Conservation (phyloP, 176 grass and related monocot genomes). For the Dendrocalamus sinicus region DNA sequence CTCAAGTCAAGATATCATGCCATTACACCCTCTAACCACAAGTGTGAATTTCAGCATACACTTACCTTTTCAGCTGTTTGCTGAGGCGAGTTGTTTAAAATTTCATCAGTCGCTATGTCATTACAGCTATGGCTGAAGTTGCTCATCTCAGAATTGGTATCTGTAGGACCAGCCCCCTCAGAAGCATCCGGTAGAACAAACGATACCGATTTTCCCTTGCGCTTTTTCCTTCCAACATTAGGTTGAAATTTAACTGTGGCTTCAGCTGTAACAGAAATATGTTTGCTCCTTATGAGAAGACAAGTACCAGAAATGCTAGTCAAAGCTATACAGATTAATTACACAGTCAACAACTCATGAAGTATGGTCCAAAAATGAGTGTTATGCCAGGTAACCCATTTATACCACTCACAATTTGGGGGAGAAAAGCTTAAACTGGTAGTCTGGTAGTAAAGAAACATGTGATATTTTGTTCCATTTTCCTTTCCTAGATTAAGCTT, state of each 20-base stretch:
- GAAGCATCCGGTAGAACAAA: slow-evolving; percentile 56
- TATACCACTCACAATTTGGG: slow-evolving; percentile 18
- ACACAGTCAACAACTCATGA: slow-evolving; percentile 8
- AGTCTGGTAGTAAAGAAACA: slow-evolving; percentile 16
- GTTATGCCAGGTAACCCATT: not conserved
- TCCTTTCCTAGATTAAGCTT: slow-evolving; percentile 10
- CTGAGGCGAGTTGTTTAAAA: slow-evolving; percentile 31
- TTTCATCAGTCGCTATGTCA: slow-evolving; percentile 32
- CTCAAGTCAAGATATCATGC: not conserved
- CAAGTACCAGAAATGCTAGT: slow-evolving; percentile 11
- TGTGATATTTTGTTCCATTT: not conserved
- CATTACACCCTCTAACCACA: slow-evolving; percentile 1
- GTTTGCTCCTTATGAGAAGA: slow-evolving; percentile 29
- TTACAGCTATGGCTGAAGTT: slow-evolving; percentile 22
- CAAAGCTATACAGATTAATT: slow-evolving; percentile 6
- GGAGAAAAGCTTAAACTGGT: slow-evolving; percentile 8
- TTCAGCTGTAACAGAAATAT: slow-evolving; percentile 45
- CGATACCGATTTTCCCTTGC: slow-evolving; percentile 58
- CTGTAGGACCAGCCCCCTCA: slow-evolving; percentile 10
- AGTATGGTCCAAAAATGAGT: not conserved
- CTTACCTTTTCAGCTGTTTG: slow-evolving; percentile 40
- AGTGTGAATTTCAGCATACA: slow-evolving; percentile 8
- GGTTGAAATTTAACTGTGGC: slow-evolving; percentile 43
- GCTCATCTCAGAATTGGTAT: slow-evolving; percentile 34
- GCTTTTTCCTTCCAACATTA: slow-evolving; percentile 35